A percentile compares a stretch with the other conserved stretches of the same genome.
These are phyloP conservation scores for Paspalum vaginatum DNA, from an alignment of 176 grass and related monocot species.

Conservation along the genomic window DNA sequence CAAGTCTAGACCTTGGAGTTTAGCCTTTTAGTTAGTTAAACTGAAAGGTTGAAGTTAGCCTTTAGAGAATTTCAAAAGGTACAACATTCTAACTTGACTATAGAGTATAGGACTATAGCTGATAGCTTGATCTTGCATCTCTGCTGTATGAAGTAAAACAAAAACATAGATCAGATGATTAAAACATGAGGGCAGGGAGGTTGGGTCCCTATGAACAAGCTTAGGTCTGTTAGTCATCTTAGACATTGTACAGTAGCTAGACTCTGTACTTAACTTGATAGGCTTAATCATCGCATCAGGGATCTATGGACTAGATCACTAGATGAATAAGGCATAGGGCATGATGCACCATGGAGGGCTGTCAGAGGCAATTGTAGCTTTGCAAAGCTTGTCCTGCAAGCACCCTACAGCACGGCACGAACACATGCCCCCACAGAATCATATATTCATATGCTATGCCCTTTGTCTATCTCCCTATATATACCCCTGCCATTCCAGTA, in stretches of 20 bases:
- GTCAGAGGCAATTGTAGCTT: slow-evolving; percentile 68
- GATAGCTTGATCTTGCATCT: slow-evolving; percentile 42
- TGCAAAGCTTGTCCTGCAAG: slow-evolving; percentile 87
- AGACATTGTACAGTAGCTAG: slow-evolving; percentile 27
- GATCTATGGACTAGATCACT: slow-evolving; percentile 53
- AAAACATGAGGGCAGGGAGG: slow-evolving; percentile 34
- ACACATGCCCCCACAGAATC: slow-evolving; percentile 52
- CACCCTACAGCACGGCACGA: slow-evolving; percentile 52
- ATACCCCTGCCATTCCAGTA: slow-evolving; percentile 47
- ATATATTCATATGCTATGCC: slow-evolving; percentile 58
- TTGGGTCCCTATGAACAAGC: slow-evolving; percentile 31
- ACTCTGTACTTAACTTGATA: slow-evolving; percentile 56
- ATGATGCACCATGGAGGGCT: slow-evolving; percentile 90
- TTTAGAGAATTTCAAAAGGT: slow-evolving; percentile 61
- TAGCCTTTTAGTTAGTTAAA: slow-evolving; percentile 67
- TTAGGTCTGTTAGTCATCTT: slow-evolving; percentile 48
- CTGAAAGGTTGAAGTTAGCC: slow-evolving; percentile 41
- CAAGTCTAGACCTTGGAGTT: slow-evolving; percentile 48
- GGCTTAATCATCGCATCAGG: slow-evolving; percentile 43
- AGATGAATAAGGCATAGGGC: slow-evolving; percentile 47
- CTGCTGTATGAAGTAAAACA: slow-evolving; percentile 42
- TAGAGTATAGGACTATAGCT: slow-evolving; percentile 46
- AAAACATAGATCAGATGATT: slow-evolving; percentile 68
- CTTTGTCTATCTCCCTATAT: slow-evolving; percentile 63
- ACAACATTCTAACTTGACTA: slow-evolving; percentile 40